Evolutionary conservation across 2,329 filamentous ascomycete species (phyloP).

Genomic region (Rutstroemia sydowiana): DNA sequence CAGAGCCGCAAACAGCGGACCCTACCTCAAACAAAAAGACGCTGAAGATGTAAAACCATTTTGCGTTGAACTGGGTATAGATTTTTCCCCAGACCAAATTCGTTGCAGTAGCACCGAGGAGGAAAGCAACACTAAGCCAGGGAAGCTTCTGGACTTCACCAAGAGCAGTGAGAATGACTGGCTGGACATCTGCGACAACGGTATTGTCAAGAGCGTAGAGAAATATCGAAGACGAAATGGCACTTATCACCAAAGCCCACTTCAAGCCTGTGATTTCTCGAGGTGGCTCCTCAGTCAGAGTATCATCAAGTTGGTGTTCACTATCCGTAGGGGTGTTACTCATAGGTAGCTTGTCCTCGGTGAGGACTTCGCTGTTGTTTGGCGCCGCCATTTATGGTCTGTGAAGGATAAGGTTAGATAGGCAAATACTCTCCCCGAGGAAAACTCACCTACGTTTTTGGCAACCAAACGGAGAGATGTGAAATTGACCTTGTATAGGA

Average conservation of each 20-base stretch:
- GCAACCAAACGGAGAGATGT: neutral
- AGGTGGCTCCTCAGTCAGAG: neutral
- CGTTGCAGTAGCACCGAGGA: no score
- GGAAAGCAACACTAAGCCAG: slow-evolving; percentile 33
- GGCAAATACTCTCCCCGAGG: neutral
- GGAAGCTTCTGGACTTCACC: slow-evolving; percentile 30
- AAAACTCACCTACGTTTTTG: neutral
- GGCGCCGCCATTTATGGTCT: neutral
- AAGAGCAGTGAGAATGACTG: slow-evolving; percentile 32
- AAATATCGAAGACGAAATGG: neutral
- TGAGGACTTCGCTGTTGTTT: neutral
- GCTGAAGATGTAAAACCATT: slow-evolving; percentile 15
- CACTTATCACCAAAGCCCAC: neutral
- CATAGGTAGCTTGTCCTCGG: neutral
- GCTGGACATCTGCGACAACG: slow-evolving; percentile 34
- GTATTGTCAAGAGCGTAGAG: neutral
- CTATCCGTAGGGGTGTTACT: neutral
- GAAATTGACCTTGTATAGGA: neutral
- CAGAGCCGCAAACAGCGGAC: slow-evolving; percentile 24
- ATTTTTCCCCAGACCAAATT: slow-evolving; percentile 1
- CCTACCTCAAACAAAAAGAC: slow-evolving; percentile 22
- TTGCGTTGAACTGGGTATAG: slow-evolving; percentile 21
- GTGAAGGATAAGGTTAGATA: neutral
- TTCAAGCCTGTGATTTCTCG: neutral
- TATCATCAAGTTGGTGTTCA: neutral